Evolutionary conservation across 1,139 yeast genomes (phyloP).

Genomic region (Scheffersomyces segobiensis): DNA sequence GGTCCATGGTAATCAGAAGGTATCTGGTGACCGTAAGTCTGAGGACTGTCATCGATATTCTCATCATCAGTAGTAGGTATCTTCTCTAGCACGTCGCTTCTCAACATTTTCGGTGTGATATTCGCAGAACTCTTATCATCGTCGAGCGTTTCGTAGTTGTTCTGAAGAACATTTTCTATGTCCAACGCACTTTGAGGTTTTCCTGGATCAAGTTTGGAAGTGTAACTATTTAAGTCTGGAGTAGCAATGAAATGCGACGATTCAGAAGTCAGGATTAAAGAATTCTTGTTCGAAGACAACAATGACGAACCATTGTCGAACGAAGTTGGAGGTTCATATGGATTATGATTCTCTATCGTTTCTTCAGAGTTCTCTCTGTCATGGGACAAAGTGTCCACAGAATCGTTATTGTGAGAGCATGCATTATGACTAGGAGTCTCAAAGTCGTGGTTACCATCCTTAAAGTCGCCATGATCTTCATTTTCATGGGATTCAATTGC

Average conservation of each 20-base stretch:
- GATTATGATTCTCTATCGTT: not conserved
- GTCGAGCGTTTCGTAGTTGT: constrained; percentile 1
- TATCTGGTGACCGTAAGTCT: not conserved
- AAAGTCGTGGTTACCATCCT: not conserved
- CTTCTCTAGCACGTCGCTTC: constrained; percentile 27
- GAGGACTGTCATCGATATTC: constrained; percentile 25
- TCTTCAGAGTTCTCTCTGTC: constrained; percentile 4
- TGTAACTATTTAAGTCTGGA: constrained; percentile 13
- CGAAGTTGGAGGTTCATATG: not conserved
- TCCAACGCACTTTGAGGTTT: constrained; percentile 17
- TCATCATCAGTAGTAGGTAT: constrained; percentile 39
- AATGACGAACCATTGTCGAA: not conserved
- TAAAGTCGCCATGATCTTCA: not conserved
- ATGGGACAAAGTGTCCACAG: constrained; percentile 5
- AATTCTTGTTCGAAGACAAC: not conserved
- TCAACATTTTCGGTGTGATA: constrained; percentile 7
- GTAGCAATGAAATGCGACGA: constrained; percentile 3
- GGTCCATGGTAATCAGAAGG: not conserved
- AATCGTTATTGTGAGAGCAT: constrained; percentile 1
- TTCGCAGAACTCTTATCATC: not conserved
- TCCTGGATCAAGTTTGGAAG: constrained; percentile 45
- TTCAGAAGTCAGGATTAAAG: not conserved
- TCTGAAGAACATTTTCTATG: not conserved
- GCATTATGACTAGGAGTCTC: not conserved
- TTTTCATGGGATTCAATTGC: not conserved